These are phyloP conservation scores for Ascosphaera apis DNA, from an alignment of 2,329 filamentous ascomycete species.

Conservation along the genomic window DNA sequence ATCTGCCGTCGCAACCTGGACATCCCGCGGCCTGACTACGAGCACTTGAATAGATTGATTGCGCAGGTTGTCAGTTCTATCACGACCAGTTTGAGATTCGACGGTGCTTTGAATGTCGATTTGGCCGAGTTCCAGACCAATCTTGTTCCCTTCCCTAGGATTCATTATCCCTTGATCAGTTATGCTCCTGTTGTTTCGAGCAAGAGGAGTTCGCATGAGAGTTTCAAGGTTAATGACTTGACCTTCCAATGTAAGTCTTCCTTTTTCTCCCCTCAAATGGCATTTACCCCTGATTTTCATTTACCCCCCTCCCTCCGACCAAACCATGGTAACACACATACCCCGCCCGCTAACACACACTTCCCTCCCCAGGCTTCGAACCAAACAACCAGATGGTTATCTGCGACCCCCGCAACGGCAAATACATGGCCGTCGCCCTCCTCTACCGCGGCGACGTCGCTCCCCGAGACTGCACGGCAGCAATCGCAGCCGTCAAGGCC, in stretches of 20 bases:
- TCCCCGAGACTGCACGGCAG: constrained; percentile 35
- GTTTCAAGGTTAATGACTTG: constrained; percentile 61
- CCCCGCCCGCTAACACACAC: constrained; percentile 3
- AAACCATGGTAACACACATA: neutral
- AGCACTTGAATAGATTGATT: constrained; percentile 43
- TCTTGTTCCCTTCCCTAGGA: constrained; percentile 42
- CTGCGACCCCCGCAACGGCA: constrained; percentile 41
- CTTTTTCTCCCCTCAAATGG: too few relatives aligned
- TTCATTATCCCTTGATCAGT: constrained; percentile 43
- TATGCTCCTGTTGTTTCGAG: constrained; percentile 42
- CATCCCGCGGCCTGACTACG: constrained; percentile 39
- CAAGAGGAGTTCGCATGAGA: constrained; percentile 61
- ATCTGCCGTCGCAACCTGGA: constrained; percentile 42
- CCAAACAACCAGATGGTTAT: constrained; percentile 49
- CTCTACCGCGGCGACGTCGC: constrained; percentile 44
- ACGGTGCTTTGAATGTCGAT: constrained; percentile 44
- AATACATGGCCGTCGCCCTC: constrained; percentile 45
- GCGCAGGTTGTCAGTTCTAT: constrained; percentile 46
- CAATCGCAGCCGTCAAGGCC: constrained; percentile 38
- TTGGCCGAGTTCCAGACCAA: constrained; percentile 49
- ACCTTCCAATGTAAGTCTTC: constrained; percentile 36
- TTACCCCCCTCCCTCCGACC: constrained; percentile 3
- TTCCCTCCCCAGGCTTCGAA: constrained; percentile 34
- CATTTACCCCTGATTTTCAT: neutral
- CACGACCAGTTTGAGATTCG: constrained; percentile 40